Percentiles rank a stretch among this genome's conserved stretches.
phyloP scores from a whole-genome alignment of 441 rosid genomes.

The Sinapis alba region DNA sequence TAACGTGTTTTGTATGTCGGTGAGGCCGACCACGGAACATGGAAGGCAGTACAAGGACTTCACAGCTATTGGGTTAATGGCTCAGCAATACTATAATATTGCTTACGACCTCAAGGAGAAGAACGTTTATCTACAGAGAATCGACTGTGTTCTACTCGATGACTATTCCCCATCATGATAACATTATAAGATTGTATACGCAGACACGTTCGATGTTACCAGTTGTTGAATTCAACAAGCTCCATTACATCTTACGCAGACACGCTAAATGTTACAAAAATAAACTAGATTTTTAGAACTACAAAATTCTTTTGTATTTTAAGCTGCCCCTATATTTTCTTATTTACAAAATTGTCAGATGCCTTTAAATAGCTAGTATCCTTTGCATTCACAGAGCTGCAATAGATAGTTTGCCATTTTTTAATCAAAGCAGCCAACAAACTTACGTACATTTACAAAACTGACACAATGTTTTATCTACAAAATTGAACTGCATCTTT shows the following conservation, averaged over 20 bases:
- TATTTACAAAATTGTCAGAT: no score
- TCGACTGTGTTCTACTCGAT: slow-evolving; percentile 38
- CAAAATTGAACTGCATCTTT: not conserved
- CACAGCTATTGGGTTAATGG: slow-evolving; percentile 42
- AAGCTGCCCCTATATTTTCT: not conserved
- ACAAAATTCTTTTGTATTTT: not conserved
- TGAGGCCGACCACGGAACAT: slow-evolving; percentile 36
- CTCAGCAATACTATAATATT: slow-evolving; percentile 39
- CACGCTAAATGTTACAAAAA: not conserved
- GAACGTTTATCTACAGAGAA: slow-evolving; percentile 35
- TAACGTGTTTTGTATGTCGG: slow-evolving; percentile 38
- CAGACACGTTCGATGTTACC: not conserved
- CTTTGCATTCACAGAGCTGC: no score
- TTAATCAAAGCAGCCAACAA: not conserved
- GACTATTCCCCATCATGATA: slow-evolving; percentile 31
- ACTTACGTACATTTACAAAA: no score
- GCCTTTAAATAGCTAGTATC: not conserved
- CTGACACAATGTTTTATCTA: no score
- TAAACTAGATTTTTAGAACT: no score
- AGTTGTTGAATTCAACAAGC: not conserved
- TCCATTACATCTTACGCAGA: not conserved
- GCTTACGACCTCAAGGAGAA: slow-evolving; percentile 32
- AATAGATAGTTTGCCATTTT: no score
- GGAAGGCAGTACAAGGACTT: slow-evolving; percentile 28
- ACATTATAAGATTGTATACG: not conserved